These are phyloP conservation scores for Endothia cerciana DNA, from an alignment of 2,329 filamentous ascomycete species.

Conservation along the genomic window DNA sequence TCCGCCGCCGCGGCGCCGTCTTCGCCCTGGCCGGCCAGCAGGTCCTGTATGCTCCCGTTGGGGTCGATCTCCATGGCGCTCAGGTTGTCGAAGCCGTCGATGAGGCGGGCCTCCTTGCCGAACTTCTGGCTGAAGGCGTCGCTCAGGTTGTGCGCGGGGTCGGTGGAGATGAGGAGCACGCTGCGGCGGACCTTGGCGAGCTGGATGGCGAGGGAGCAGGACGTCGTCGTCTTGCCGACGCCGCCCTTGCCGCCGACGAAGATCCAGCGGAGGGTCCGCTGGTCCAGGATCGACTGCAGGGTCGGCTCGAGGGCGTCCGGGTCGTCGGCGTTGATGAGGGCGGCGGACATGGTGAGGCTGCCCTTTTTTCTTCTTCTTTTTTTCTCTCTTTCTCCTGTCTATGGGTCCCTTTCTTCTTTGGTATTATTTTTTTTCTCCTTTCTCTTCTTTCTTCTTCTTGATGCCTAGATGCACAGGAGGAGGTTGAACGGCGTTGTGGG, in stretches of 20 bases:
- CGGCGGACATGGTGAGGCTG: conserved; percentile 41
- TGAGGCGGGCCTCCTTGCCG: conserved; percentile 92
- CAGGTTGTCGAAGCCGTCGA: conserved; percentile 90
- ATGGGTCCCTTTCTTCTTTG: neutral
- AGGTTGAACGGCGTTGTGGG: neutral
- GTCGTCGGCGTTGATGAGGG: conserved; percentile 57
- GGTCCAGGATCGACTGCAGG: conserved; percentile 92
- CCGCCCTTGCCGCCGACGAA: conserved; percentile 98
- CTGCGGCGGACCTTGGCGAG: conserved; percentile 93
- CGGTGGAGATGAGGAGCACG: conserved; percentile 96
- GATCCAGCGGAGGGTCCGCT: conserved; percentile 96
- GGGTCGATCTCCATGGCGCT: conserved; percentile 99
- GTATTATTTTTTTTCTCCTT: neutral
- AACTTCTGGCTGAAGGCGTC: conserved; percentile 99
- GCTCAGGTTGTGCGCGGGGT: conserved; percentile 96
- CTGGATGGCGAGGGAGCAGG: conserved; percentile 96
- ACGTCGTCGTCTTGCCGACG: conserved; percentile 99
- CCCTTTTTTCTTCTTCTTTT: conserved; percentile 4
- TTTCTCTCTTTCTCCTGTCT: neutral
- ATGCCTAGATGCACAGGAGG: neutral
- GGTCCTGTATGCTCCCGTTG: conserved; percentile 95
- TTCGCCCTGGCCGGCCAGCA: conserved; percentile 77
- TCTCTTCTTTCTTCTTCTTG: neutral
- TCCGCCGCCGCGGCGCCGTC: conserved; percentile 61
- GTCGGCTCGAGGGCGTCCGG: conserved; percentile 87